A percentile compares a stretch with the other conserved stretches of the same genome.
Evolutionary conservation across 805 yeast species (phyloP).

Genomic region (Yarrowia divulgata): DNA sequence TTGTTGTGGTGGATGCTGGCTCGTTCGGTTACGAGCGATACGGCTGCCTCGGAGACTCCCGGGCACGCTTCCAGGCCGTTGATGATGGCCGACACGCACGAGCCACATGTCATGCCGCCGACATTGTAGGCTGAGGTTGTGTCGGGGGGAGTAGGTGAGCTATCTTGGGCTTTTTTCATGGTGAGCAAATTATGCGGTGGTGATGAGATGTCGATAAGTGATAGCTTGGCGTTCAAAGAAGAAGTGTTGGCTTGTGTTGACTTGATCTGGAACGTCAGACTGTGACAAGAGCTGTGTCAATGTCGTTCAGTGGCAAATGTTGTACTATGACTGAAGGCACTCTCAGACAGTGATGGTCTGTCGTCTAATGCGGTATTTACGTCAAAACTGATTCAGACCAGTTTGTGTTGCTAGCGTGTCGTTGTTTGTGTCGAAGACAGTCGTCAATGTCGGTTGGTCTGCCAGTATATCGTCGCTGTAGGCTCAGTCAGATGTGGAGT

Average conservation of each 20-base stretch:
- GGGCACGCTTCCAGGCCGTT: slow-evolving; percentile 57
- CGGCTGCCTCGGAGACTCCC: slow-evolving; percentile 63
- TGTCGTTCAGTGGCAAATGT: too few relatives aligned
- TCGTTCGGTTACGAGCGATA: slow-evolving; percentile 78
- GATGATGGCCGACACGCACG: slow-evolving; percentile 77
- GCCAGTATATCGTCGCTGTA: neutral
- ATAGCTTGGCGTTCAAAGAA: too few relatives aligned
- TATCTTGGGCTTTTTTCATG: slow-evolving; percentile 23
- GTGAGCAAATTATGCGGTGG: slow-evolving; percentile 28
- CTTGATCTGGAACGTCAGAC: too few relatives aligned
- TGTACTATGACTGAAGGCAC: too few relatives aligned
- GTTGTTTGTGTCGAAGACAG: neutral
- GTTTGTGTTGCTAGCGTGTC: too few relatives aligned
- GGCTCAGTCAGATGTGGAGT: slow-evolving; percentile 17
- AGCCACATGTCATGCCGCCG: slow-evolving; percentile 90
- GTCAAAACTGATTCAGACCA: too few relatives aligned
- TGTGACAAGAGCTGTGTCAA: too few relatives aligned
- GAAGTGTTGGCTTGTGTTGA: too few relatives aligned
- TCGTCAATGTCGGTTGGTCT: neutral
- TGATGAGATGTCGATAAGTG: too few relatives aligned
- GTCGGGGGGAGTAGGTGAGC: neutral
- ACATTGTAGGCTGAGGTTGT: slow-evolving; percentile 49
- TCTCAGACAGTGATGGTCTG: too few relatives aligned
- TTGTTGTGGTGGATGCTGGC: slow-evolving; percentile 64
- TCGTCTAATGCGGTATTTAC: too few relatives aligned